Base-by-base conservation (phyloP, 169 alveolate genomes). In the Plasmodium sp. region DNA sequence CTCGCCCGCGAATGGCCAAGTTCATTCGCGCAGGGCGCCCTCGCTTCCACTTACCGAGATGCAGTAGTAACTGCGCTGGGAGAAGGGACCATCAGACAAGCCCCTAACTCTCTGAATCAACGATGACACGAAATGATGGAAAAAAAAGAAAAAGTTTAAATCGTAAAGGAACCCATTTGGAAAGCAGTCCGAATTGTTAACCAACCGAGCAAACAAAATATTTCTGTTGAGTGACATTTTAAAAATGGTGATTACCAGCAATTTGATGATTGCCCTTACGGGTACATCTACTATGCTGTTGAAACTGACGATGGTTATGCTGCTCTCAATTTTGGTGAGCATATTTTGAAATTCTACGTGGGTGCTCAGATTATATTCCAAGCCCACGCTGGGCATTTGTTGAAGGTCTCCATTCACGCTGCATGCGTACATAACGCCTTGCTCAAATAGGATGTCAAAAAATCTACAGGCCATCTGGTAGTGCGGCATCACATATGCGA, bases 111-210 rank as follows among this genome's bases (percentile, higher is more conserved):
- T 56, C 12, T 86, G 36, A 51, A 58, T 54, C 67, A 86, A 27
- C 18, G 22, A 54, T 5, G 81, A 86, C 81, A 86, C 14, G 67
- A 86, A 86, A 77, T 86, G 71, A 56, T 77, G 43, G 33, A 86
- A 86, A n/a, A 75, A 75, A 14, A 86, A 9, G 45, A 86, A 75
- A 86, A 54, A 77, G 41, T 75, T 86, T 58, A 86, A 86, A n/a
- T 75, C 34, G 39, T 77, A 51, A 34, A 77, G 43, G 45, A 34
- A 86, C 48, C 36, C 71, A 33, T 54, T 86, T 36, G 62, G 39
- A 39, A 54, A 0, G 31, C 81, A 77, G 34, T 71, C 39, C 7
- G 81, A n/a, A 86, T 86, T 54, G 43, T 22, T 31, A 39, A 71
- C 45, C 75, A 84, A 48, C 2, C 31, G 48, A 10, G 14, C 83